Percentiles rank a stretch among this genome's conserved stretches.
Evolutionary conservation across 768 basidiomycete species (phyloP).

Genomic region (Lactarius pseudohatsudake): DNA sequence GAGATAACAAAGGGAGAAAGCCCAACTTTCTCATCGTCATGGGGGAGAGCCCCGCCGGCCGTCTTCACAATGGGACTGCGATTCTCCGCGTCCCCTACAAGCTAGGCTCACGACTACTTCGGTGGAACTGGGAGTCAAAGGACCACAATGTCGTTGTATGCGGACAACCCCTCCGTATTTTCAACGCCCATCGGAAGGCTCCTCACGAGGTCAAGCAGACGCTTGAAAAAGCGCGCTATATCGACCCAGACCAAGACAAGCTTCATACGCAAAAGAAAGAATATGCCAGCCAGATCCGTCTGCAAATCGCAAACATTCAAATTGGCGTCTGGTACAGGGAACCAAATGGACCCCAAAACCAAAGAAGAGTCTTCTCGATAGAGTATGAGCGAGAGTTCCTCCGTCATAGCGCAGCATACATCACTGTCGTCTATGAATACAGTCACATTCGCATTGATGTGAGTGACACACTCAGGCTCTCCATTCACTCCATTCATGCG

Average conservation of each 20-base stretch:
- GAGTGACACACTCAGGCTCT: constrained; percentile 29
- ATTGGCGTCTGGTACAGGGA: constrained; percentile 59
- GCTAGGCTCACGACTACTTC: constrained; percentile 49
- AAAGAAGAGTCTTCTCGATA: constrained; percentile 51
- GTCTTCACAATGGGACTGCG: constrained; percentile 57
- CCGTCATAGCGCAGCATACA: constrained; percentile 47
- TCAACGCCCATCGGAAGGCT: constrained; percentile 14
- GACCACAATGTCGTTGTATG: constrained; percentile 33
- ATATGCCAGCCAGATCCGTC: constrained; percentile 42
- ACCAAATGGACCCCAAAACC: constrained; percentile 27
- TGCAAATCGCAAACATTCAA: constrained; percentile 63
- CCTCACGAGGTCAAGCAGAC: constrained; percentile 18
- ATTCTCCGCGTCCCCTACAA: constrained; percentile 34
- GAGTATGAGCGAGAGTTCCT: constrained; percentile 64
- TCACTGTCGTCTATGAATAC: constrained; percentile 67
- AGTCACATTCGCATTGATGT: constrained; percentile 65
- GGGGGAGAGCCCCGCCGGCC: constrained; percentile 48
- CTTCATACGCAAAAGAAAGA: constrained; percentile 29
- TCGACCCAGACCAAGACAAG: constrained; percentile 37
- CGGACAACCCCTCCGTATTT: constrained; percentile 29
- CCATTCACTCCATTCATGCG: not conserved
- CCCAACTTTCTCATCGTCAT: constrained; percentile 67
- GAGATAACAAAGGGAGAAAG: constrained; percentile 31
- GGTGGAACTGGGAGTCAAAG: constrained; percentile 39
- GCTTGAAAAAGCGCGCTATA: constrained; percentile 37